Base-by-base conservation (phyloP, 2,329 filamentous ascomycete species). In the Pseudocercospora vitis region DNA sequence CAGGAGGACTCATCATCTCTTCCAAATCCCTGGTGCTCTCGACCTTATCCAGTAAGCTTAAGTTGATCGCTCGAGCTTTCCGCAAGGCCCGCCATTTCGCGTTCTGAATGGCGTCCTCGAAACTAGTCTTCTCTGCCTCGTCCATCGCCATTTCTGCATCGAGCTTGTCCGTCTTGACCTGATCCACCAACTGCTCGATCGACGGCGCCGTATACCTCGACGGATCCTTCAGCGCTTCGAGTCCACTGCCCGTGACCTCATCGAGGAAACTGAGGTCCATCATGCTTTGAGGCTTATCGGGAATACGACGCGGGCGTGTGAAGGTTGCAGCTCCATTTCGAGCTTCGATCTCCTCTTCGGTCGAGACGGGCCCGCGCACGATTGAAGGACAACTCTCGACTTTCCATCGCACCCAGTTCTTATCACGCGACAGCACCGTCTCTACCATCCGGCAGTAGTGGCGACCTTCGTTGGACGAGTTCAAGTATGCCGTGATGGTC, bases 351-450 rank as follows among this genome's bases (percentile, higher is more conserved):
- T 91, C 92, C 42, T 86, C 81, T 23, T 82, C 73, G 1, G 86
- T 79, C 2, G 85, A 80, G 24, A 97, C 80, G 8, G 89, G 77
- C 18, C 87, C 82, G 55, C 83, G 82, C 67, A 91, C 85, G 66
- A 99, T 97, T 4, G 87, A 82, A 19, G 90, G 89, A 69, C 94
- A 99, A 62, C 86, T 89, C 70, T 96, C 91, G 56, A 92, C 86
- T 74, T 99, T 99, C 94, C 94, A 99, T 58, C 91, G 87, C 39
- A 95, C 91, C 95, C 95, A 99, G 69, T 97, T 96, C 76, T 96
- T 97, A 72, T 99, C 94, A 59, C 94, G 82, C 19, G 90, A 89
- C 24, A 99, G 82, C 26, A 99, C 92, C 9, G 91, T 97, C 70
- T 97, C 92, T 26, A 99, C 91, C 83, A 97, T 95, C 32, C 94